These are phyloP conservation scores for Yamadazyma membranifaciens DNA, from an alignment of 1,139 yeast species.

Conservation along the genomic window DNA sequence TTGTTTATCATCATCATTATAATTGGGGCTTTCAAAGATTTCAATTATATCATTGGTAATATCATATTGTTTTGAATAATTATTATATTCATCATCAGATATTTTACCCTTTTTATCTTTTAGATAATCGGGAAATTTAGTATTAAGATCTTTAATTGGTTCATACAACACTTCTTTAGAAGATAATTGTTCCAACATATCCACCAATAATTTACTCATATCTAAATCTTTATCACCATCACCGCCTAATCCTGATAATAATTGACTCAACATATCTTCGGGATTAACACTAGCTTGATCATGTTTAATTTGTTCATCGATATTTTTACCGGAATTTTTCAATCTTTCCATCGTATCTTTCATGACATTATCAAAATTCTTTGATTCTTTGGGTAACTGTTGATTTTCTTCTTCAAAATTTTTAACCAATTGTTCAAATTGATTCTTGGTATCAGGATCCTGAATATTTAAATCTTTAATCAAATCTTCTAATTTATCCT, in stretches of 20 bases:
- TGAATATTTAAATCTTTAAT: constrained; percentile 56
- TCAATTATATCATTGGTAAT: constrained; percentile 53
- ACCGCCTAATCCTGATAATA: constrained; percentile 47
- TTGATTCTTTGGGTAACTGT: constrained; percentile 29
- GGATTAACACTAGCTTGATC: constrained; percentile 46
- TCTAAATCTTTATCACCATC: constrained; percentile 52
- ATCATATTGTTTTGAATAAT: constrained; percentile 55
- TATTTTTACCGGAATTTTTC: constrained; percentile 63
- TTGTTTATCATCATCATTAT: constrained; percentile 48
- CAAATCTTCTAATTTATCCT: constrained; percentile 52
- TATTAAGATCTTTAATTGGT: constrained; percentile 79
- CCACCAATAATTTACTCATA: constrained; percentile 64
- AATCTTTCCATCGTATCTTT: constrained; percentile 79
- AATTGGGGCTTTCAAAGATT: constrained; percentile 56
- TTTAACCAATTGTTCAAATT: constrained; percentile 51
- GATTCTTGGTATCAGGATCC: constrained; percentile 60
- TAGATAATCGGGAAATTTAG: constrained; percentile 66
- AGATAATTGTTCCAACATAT: constrained; percentile 80
- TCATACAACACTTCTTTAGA: constrained; percentile 86
- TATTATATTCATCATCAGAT: constrained; percentile 45
- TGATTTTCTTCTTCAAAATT: constrained; percentile 40
- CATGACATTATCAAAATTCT: constrained; percentile 71
- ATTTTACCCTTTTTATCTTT: constrained; percentile 45
- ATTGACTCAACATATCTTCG: constrained; percentile 60
- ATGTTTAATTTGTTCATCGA: constrained; percentile 60